Evolutionary conservation across 805 yeast genomes (phyloP).

Genomic region (Metahyphopichia silvanorum): DNA sequence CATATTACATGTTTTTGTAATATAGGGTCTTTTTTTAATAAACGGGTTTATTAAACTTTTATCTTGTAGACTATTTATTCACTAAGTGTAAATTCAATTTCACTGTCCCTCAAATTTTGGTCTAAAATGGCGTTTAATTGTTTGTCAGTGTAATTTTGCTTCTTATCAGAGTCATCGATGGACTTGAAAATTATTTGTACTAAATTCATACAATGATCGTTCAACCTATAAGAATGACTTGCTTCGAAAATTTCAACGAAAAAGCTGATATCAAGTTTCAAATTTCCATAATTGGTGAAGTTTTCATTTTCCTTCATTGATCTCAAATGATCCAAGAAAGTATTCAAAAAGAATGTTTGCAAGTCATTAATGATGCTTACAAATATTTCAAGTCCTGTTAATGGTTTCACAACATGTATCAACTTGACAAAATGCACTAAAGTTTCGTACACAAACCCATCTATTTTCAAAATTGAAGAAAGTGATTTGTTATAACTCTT

Average conservation of each 20-base stretch:
- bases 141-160: constrained; percentile 17
- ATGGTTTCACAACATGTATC: constrained; percentile 37
- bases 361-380: constrained; percentile 34
- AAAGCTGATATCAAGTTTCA: constrained; percentile 36
- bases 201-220: constrained; percentile 30
- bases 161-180: constrained; percentile 22
- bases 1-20: constrained; percentile 2
- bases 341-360: constrained; percentile 33
- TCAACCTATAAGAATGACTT: constrained; percentile 28
- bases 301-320: constrained; percentile 13
- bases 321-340: constrained; percentile 29
- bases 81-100: constrained; percentile 30
- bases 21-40: constrained; percentile 1
- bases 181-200: constrained; percentile 28
- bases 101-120: constrained; percentile 23
- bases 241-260: constrained; percentile 37
- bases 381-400: constrained; percentile 35
- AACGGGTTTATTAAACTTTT: constrained; percentile 1
- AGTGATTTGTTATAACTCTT: neutral
- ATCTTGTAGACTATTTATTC: neutral
- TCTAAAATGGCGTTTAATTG: constrained; percentile 28
- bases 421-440: constrained; percentile 40
- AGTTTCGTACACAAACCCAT: constrained; percentile 37
- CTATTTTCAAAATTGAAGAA: constrained; percentile 19
- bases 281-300: constrained; percentile 19